A percentile compares a stretch with the other conserved stretches of the same genome.
Conservation (phyloP, 352 stramenopile genomes). For the Phytopythium oedochilum region DNA sequence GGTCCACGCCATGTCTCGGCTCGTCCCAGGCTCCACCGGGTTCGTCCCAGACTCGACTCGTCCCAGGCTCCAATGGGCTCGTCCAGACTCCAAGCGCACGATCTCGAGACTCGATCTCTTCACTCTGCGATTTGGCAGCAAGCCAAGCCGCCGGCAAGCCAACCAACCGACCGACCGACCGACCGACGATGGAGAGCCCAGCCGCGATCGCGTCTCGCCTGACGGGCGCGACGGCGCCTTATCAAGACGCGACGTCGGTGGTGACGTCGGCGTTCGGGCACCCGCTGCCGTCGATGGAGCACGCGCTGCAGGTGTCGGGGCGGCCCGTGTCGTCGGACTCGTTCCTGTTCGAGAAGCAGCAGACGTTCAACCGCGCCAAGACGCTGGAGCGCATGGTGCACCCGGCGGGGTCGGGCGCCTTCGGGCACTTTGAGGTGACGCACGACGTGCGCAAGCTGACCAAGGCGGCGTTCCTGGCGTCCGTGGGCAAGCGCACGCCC, state of each 20-base stretch:
- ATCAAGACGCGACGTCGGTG: conserved; percentile 16
- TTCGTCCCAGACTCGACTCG: too few relatives aligned
- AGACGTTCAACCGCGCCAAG: conserved; percentile 35
- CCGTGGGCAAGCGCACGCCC: conserved; percentile 79
- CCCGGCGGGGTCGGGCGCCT: conserved; percentile 63
- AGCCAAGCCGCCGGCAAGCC: not conserved
- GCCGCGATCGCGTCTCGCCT: conserved; percentile 14
- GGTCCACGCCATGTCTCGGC: too few relatives aligned
- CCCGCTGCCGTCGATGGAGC: conserved; percentile 21
- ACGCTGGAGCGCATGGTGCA: conserved; percentile 33
- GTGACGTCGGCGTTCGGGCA: conserved; percentile 28
- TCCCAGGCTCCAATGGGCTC: too few relatives aligned
- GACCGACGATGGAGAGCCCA: conserved; percentile 20
- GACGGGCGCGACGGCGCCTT: conserved; percentile 13
- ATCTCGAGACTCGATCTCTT: too few relatives aligned
- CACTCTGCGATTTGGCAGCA: not conserved
- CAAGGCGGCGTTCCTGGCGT: conserved; percentile 80
- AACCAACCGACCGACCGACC: not conserved
- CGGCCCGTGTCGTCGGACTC: conserved; percentile 22
- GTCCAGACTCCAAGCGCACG: too few relatives aligned
- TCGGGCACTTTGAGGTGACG: conserved; percentile 91
- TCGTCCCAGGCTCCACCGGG: too few relatives aligned
- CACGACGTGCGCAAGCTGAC: conserved; percentile 55
- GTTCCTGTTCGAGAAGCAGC: conserved; percentile 26
- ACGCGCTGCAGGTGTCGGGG: conserved; percentile 24